Evolutionary conservation across 2,329 filamentous ascomycete species (phyloP).

Genomic region (Ceratocystis cubensis): DNA sequence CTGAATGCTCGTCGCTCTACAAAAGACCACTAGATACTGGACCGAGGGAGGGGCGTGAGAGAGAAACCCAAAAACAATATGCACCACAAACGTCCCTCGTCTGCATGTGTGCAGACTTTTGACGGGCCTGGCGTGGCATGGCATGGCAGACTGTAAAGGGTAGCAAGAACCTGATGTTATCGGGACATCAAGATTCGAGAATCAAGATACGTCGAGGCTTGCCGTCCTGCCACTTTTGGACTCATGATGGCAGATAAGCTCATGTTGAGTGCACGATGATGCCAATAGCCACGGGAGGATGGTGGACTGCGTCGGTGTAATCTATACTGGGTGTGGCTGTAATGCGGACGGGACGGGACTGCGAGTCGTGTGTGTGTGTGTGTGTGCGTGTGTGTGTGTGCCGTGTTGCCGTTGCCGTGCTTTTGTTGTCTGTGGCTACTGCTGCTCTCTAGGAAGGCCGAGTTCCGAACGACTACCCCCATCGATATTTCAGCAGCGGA

Average conservation of each 20-base stretch:
- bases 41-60: background rate
- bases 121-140: background rate
- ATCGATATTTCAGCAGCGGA: background rate
- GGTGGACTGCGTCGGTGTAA: too few relatives aligned
- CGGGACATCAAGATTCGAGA: background rate
- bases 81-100: background rate
- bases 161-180: background rate
- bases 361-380: too few relatives aligned
- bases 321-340: too few relatives aligned
- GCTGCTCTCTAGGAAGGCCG: background rate
- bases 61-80: background rate
- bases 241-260: too few relatives aligned
- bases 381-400: too few relatives aligned
- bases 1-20: background rate
- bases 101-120: background rate
- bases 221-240: too few relatives aligned
- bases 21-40: background rate
- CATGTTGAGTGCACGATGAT: too few relatives aligned
- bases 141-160: background rate
- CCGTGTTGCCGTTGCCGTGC: background rate
- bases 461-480: background rate
- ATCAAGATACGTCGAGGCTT: too few relatives aligned
- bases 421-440: background rate
- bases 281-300: too few relatives aligned
- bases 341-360: too few relatives aligned